A percentile compares a stretch with the other conserved stretches of the same genome.
These are phyloP conservation scores for Sporisorium scitamineum DNA, from an alignment of 1,284 basidiomycete species.

Conservation along the genomic window DNA sequence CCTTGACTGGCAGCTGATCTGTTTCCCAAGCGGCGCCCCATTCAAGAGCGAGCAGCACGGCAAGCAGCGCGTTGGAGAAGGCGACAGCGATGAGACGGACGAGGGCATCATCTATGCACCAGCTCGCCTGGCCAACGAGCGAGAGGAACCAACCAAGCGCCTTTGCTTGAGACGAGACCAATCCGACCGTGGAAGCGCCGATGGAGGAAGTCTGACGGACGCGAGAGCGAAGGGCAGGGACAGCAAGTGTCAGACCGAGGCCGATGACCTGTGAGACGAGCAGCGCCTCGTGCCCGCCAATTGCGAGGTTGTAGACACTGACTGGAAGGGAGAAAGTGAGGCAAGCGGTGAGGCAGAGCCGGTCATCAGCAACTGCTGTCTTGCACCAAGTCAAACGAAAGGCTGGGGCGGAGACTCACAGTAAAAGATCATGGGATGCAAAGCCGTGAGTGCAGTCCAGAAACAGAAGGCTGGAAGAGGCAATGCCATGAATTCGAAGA, in stretches of 20 bases:
- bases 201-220: conserved; percentile 14
- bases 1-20: conserved; percentile 40
- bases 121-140: conserved; percentile 49
- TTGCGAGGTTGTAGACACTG: conserved; percentile 64
- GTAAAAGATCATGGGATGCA: conserved; percentile 88
- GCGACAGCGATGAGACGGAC: conserved; percentile 49
- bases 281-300: conserved; percentile 61
- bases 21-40: conserved; percentile 63
- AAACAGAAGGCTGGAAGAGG: conserved; percentile 78
- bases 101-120: conserved; percentile 40
- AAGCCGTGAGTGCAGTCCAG: conserved; percentile 86
- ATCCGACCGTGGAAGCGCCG: conserved; percentile 33
- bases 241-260: conserved; percentile 37
- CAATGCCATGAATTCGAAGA: conserved; percentile 5
- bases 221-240: conserved; percentile 35
- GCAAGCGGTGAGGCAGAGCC: neutral
- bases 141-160: conserved; percentile 44
- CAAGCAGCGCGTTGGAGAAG: conserved; percentile 40
- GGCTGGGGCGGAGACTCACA: conserved; percentile 71
- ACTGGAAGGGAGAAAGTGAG: conserved; percentile 28
- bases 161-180: conserved; percentile 27
- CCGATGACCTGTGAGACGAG: conserved; percentile 58
- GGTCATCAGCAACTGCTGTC: neutral
- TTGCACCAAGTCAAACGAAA: neutral
- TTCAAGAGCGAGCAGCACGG: conserved; percentile 52